Base-by-base conservation (phyloP, 148 eudicot genomes). In the Rhododendron ovatum region DNA sequence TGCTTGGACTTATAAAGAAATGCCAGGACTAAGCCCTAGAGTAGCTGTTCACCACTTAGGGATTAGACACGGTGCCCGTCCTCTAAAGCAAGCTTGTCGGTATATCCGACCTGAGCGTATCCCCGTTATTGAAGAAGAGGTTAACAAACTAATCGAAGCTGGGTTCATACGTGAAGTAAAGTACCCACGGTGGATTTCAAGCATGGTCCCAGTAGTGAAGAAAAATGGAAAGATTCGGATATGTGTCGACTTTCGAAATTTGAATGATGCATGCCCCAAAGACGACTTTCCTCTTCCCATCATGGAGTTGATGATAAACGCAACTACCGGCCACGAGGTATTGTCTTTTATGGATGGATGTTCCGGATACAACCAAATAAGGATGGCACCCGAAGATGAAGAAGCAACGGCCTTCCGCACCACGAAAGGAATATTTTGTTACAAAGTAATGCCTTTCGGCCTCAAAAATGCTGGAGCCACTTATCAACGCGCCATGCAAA, bases 151-250 rank as follows among this genome's bases (percentile, higher is more conserved):
- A 20, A 84, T 45, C 1, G 37, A 79, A 9, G 65, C 9, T 4
- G 26, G 65, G 4, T 59, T 59, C 7, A 59, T 22, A 1, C 10
- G 65, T 22, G 65, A 59, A 22, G 65, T 59, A 22, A 59, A 59
- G n/a, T 59, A 59, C n/a, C 65, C 9, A 59, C 3, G n/a, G 1
- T 79, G 33, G 28, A 43, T 48, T 7, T 48, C 82, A 48, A 35
- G 22, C 39, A 50, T 84, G 28, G 63, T 84, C 6, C 84, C 74
- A 0, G 87, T 85, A 1, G 30, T 39, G 5, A 85, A 85, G 78
- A 79, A 85, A 18, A 85, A 86, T 28, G 79, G 84, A 7, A 59
- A 86, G 7, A 39, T 86, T 37, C 14, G 65, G 63, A 69, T 86
- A 51, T 51, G 24, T 48, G 71, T 61, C 9, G 67, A 17, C 59